These are phyloP conservation scores for Plasmodium vivax DNA, from an alignment of 169 alveolate species.

Conservation along the genomic window DNA sequence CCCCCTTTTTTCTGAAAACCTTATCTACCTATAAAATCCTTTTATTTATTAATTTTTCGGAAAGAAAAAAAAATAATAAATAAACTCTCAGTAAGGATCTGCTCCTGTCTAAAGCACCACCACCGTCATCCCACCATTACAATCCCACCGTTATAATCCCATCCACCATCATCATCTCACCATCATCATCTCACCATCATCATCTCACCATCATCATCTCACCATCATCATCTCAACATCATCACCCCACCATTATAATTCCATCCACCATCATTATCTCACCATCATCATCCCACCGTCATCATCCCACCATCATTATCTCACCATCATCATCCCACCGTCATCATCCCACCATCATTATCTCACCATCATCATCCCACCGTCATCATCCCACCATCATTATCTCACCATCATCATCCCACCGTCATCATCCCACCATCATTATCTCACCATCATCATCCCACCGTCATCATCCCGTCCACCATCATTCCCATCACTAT, in stretches of 20 bases:
- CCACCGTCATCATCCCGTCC: too few relatives aligned
- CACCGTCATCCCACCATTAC: neutral
- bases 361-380: too few relatives aligned
- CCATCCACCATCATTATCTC: too few relatives aligned
- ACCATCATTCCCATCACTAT: neutral
- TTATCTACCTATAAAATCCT: conserved; percentile 5
- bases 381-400: neutral
- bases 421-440: neutral
- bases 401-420: neutral
- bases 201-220: too few relatives aligned
- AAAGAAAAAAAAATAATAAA: conserved; percentile 12
- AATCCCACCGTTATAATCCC: neutral
- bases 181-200: too few relatives aligned
- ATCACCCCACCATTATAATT: too few relatives aligned
- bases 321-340: neutral
- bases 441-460: too few relatives aligned
- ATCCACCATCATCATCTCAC: neutral
- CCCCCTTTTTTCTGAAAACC: conserved; percentile 9
- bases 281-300: too few relatives aligned
- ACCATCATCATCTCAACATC: too few relatives aligned
- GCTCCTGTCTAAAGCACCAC: neutral
- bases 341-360: too few relatives aligned
- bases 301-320: too few relatives aligned
- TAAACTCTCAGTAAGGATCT: neutral
- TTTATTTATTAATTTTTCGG: neutral